A percentile compares a stretch with the other conserved stretches of the same genome.
These are phyloP conservation scores for Dictyostelium purpureum DNA, from an alignment of 78 protist species.

Conservation along the genomic window DNA sequence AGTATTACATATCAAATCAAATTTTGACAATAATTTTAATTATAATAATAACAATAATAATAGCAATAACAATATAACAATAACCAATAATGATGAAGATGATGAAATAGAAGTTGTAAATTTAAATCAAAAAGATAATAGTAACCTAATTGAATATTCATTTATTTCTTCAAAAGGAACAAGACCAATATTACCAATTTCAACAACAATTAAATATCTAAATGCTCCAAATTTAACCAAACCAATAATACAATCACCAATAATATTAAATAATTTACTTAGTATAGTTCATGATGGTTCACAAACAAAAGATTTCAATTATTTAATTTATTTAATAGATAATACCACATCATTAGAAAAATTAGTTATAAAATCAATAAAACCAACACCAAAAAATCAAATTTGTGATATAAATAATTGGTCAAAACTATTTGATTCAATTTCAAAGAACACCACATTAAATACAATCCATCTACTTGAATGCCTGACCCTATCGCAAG, in stretches of 20 bases:
- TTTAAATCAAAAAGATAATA: background rate
- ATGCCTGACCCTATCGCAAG: background rate
- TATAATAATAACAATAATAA: background rate
- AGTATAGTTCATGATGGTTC: background rate
- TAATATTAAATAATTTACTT: background rate
- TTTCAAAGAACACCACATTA: background rate
- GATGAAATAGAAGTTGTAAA: background rate
- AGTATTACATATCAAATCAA: background rate
- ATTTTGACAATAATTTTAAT: background rate
- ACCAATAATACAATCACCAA: background rate
- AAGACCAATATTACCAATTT: background rate
- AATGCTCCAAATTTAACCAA: background rate
- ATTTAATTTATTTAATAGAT: background rate
- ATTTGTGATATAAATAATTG: background rate
- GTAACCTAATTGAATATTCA: background rate
- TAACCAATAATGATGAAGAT: background rate
- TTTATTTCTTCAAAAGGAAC: background rate
- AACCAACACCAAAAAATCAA: background rate
- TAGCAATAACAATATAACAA: background rate
- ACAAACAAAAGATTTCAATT: background rate
- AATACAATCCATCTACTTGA: background rate
- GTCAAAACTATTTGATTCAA: background rate
- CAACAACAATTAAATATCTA: background rate
- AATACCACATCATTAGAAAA: background rate
- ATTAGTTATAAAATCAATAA: background rate